Conservation (phyloP, 2,329 filamentous ascomycete genomes). For the Biscogniauxia mediterranea region DNA sequence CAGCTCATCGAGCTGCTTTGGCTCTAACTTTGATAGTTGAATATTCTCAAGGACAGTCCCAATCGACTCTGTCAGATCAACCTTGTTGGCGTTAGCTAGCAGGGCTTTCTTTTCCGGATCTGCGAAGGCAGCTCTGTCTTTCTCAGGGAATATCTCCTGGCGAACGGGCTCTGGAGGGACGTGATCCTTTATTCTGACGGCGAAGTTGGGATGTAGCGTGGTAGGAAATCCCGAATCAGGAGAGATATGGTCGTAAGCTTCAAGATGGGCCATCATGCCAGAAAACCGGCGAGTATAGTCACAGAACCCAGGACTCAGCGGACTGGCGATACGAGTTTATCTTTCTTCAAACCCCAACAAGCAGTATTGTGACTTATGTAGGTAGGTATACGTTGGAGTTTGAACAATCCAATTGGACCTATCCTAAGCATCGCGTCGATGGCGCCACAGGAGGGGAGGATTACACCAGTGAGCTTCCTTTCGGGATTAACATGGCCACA, state of each 20-base stretch:
- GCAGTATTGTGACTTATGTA: too few species aligned
- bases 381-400: neutral
- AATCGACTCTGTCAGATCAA: constrained; percentile 44
- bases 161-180: constrained; percentile 39
- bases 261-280: constrained; percentile 38
- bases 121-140: constrained; percentile 41
- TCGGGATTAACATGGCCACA: neutral
- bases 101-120: constrained; percentile 45
- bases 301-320: neutral
- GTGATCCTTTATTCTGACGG: constrained; percentile 42
- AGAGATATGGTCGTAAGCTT: constrained; percentile 46
- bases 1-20: constrained; percentile 48
- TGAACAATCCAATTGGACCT: neutral
- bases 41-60: constrained; percentile 39
- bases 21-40: constrained; percentile 44
- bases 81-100: constrained; percentile 37
- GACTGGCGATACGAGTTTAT: neutral
- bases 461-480: neutral
- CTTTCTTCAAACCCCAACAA: too few species aligned
- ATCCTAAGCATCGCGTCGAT: neutral
- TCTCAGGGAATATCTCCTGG: constrained; percentile 30
- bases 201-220: constrained; percentile 46
- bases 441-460: neutral
- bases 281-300: neutral
- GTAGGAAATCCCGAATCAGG: constrained; percentile 47